A percentile compares a stretch with the other conserved stretches of the same genome.
These are phyloP conservation scores for Citrus reticulata DNA, from an alignment of 345 rosid genomes.

Conservation along the genomic window DNA sequence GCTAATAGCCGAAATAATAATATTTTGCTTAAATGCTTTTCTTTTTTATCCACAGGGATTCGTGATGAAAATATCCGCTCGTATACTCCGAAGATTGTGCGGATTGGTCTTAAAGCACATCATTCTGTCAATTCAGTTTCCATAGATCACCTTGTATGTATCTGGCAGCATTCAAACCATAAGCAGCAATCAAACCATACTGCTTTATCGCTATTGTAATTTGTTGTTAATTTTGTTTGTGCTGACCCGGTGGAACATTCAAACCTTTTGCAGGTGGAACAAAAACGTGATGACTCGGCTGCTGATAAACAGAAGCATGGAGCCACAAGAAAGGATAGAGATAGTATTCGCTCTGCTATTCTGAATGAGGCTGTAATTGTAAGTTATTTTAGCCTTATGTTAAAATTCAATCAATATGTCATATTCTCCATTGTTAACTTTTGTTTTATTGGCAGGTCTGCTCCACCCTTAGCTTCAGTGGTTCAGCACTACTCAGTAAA, in stretches of 20 bases:
- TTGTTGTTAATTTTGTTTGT: background rate
- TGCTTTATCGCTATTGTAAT: constrained; percentile 5
- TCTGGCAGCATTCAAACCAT: constrained; percentile 9
- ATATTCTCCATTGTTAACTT: constrained; percentile 13
- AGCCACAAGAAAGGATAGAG: constrained; percentile 60
- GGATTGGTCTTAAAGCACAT: constrained; percentile 94
- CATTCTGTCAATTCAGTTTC: constrained; percentile 78
- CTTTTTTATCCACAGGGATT: constrained; percentile 46
- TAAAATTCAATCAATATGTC: constrained; percentile 11
- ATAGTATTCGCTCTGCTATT: constrained; percentile 71
- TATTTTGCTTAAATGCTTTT: background rate
- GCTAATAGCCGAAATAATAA: background rate
- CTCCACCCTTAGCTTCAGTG: constrained; percentile 95
- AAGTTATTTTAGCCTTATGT: constrained; percentile 24
- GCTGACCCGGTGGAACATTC: too few relatives aligned
- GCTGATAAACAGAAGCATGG: constrained; percentile 73
- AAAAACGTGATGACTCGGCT: constrained; percentile 52
- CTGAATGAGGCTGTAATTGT: constrained; percentile 89
- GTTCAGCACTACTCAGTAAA: constrained; percentile 69
- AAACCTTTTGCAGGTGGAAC: constrained; percentile 61
- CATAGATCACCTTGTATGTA: constrained; percentile 86
- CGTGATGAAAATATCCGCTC: constrained; percentile 69
- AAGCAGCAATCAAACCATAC: constrained; percentile 7
- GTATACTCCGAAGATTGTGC: constrained; percentile 84
- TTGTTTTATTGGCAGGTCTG: constrained; percentile 57